Conservation (phyloP, 163 green algal genomes). For the Chlamydomonas reinhardtii region DNA sequence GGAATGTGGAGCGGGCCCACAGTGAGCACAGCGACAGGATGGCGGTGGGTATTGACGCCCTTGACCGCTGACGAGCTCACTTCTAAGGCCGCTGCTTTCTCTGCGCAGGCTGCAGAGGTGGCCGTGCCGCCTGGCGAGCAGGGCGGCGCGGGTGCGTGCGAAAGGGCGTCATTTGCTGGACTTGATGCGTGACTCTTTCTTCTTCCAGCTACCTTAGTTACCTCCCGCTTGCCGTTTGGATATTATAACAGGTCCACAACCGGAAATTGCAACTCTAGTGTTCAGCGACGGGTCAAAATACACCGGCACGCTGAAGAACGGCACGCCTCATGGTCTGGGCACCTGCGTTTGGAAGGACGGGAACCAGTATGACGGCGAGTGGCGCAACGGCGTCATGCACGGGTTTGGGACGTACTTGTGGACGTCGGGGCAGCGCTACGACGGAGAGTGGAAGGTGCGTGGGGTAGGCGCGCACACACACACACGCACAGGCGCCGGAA, state of each 20-base stretch:
- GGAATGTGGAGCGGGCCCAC: too few relatives aligned
- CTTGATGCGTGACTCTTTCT: neutral
- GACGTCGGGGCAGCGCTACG: constrained; percentile 92
- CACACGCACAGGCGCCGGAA: too few relatives aligned
- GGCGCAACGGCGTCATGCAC: constrained; percentile 90
- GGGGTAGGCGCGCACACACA: neutral
- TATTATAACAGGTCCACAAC: neutral
- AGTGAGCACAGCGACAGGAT: too few relatives aligned
- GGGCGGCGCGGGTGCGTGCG: constrained; percentile 2
- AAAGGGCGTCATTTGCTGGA: too few relatives aligned
- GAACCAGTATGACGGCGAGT: constrained; percentile 97
- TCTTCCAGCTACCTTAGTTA: neutral
- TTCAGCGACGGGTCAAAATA: constrained; percentile 65
- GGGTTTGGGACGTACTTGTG: constrained; percentile 95
- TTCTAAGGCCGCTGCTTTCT: neutral
- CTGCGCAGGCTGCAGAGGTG: constrained; percentile 12
- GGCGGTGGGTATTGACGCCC: too few relatives aligned
- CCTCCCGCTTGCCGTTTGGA: too few relatives aligned
- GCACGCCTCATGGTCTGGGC: constrained; percentile 86
- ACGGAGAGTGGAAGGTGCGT: constrained; percentile 92
- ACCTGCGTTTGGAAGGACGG: constrained; percentile 90
- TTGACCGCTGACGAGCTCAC: too few relatives aligned
- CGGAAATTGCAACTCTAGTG: constrained; percentile 36
- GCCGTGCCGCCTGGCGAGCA: constrained; percentile 27
- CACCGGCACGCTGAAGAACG: constrained; percentile 74